Percentiles rank a stretch among this genome's conserved stretches.
These are phyloP conservation scores for Candida tammaniensis DNA, from an alignment of 805 yeast species.

Conservation along the genomic window DNA sequence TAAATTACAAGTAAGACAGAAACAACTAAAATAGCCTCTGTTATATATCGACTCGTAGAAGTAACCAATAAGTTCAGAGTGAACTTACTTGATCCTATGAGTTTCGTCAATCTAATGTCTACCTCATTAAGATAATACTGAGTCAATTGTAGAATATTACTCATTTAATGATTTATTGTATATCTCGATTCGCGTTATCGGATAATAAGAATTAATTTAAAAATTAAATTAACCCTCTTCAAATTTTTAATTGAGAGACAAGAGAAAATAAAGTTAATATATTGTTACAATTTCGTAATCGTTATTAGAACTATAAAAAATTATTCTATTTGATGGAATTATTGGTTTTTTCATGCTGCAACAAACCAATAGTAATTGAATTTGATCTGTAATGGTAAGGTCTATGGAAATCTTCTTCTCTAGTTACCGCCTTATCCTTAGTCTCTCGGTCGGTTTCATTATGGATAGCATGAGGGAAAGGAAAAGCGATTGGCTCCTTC, in stretches of 20 bases:
- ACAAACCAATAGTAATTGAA: constrained; percentile 38
- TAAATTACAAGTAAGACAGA: constrained; percentile 30
- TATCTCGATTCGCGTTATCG: neutral
- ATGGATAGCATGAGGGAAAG: constrained; percentile 41
- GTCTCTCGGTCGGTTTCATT: constrained; percentile 31
- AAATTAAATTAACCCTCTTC: no score
- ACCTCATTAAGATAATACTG: neutral
- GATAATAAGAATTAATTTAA: no score
- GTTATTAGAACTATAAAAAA: no score
- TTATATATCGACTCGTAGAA: constrained; percentile 25
- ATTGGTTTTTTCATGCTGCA: constrained; percentile 30
- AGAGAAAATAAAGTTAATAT: no score
- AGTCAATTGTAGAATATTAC: no score
- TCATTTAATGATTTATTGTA: constrained; percentile 1
- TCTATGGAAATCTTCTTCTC: constrained; percentile 16
- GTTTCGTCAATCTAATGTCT: constrained; percentile 6
- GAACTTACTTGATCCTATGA: constrained; percentile 8
- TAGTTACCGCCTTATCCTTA: constrained; percentile 16
- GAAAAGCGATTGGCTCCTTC: constrained; percentile 41
- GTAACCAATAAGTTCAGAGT: constrained; percentile 25
- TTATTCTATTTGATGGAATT: no score
- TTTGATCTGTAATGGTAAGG: constrained; percentile 35
- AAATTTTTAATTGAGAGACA: no score
- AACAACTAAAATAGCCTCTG: constrained; percentile 23
- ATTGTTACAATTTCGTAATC: neutral